Evolutionary conservation across 2,329 filamentous ascomycete genomes (phyloP), one percentile per base, ranked within the genome.

Genomic region (Metarhizium guizhouense): DNA sequence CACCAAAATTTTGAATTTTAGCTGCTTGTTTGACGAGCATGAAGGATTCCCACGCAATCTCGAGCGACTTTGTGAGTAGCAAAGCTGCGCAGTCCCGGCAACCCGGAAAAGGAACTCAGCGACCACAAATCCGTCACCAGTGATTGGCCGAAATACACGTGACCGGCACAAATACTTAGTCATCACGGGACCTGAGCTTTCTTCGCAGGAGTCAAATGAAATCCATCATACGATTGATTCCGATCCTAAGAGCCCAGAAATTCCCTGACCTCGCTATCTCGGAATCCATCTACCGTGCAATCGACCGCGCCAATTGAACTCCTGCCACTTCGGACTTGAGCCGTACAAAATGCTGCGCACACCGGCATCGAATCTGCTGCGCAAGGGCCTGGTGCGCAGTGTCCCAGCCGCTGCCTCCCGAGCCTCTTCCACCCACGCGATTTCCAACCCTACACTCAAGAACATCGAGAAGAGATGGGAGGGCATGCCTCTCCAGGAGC

Each of bases 381-480:
- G 79, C 72, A 72, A 74, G 70, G 67, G 68, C 68, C 65, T 72
- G 66, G 72, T 69, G 69, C 71, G 71, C 71, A 72, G 70, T 72
- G 57, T 56, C 57, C 72, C 74, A 66, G 67, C 71, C 63, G 72
- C 76, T 67, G 71, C 76, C 65, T 73, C 74, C 66, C 75, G 76
- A 64, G 77, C 77, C 69, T 77, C 83, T 67, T 84, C 87, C 66
- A 88, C 88, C 65, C 91, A 96, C 74, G 92, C 93, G 72, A 95
- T 99, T 77, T 95, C 92, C 70, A 97, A 96, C 81, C 94, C 95
- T 65, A 96, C 90, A 57, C 84, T 99, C 69, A 89, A 90, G 76
- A 91, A 95, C 78, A 97, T 99, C 71, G 94, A 99, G 86, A 96
- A 96, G 87, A 84, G 94, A 80, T 99, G 94, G 94, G 94, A 99